Base-by-base conservation (phyloP, 805 yeast genomes). In the Saccharomycopsis selenospora region DNA sequence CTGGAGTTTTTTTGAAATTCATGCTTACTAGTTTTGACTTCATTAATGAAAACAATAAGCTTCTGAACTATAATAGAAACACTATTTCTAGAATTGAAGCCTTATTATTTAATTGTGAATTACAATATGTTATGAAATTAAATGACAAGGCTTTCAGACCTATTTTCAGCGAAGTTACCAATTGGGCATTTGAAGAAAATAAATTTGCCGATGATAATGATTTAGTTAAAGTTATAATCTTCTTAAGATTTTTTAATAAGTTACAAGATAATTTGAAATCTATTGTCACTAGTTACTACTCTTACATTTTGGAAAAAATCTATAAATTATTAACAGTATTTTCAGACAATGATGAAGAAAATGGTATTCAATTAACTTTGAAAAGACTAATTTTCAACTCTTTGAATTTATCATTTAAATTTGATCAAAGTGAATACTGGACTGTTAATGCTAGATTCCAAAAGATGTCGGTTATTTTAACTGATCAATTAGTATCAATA, bases 401-500 rank as follows among this genome's bases (percentile, higher is more conserved):
- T 0, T 68, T 93, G 54, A 77, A 82, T 0, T 74, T 87, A 1
- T 84, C 96, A 1, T 89, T 93, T 70, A 85, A 82, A 59, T 83
- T 80, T 60, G 97, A 91, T 61, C 86, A 82, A 60, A 95, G 85
- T 58, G 99, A 93, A 59, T 93, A 86, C 68, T 93, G 99, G 99
- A 82, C 85, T 50, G 79, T 88, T 41, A 83, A 82, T 46, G 77
- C 88, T 23, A 78, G 99, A 62, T 93, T 88, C 62, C 95, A 85
- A 36, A 66, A 78, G 45, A 73, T 89, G 23, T 74, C 82, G 13
- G 72, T 65, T 33, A 75, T 84, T 2, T 71, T 93, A 53, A 68
- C 85, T 50, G 67, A 66, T 22, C 96, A 89, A 68, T 69, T 90
- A 54, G 59, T 67, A 4, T 77, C 73, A 57, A 75, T 87, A 52